phyloP scores from a whole-genome alignment of 768 basidiomycete species.

The Xerocomellus chrysenteron region DNA sequence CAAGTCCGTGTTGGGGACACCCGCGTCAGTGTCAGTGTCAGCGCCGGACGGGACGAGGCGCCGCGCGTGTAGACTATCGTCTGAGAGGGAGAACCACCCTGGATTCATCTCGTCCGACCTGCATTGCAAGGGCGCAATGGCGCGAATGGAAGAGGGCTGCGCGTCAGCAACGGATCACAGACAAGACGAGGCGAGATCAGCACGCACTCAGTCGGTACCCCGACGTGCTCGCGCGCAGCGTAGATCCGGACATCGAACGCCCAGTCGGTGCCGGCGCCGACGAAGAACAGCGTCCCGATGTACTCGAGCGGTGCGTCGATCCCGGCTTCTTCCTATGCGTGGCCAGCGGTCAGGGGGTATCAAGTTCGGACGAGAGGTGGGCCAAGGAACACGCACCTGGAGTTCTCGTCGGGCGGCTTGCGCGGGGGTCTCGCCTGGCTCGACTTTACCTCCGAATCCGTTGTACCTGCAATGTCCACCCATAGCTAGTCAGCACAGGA shows the following conservation, averaged over 20 bases:
- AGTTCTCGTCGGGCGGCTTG: constrained; percentile 80
- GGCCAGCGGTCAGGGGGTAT: background rate
- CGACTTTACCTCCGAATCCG: constrained; percentile 89
- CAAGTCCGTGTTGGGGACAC: constrained; percentile 2
- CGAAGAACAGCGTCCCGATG: constrained; percentile 66
- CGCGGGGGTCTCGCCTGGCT: constrained; percentile 62
- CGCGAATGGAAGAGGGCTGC: too few relatives aligned
- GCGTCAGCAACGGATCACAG: background rate
- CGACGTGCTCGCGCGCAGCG: constrained; percentile 58
- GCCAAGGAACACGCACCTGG: constrained; percentile 38
- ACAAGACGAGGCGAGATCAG: too few relatives aligned
- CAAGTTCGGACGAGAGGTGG: background rate
- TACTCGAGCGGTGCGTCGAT: constrained; percentile 63
- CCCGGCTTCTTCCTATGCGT: constrained; percentile 76
- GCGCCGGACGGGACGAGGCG: background rate
- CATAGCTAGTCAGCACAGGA: background rate
- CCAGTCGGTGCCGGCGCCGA: constrained; percentile 49
- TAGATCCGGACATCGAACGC: constrained; percentile 76
- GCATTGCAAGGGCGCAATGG: background rate
- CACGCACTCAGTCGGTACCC: constrained; percentile 64
- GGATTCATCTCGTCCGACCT: constrained; percentile 91
- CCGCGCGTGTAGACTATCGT: constrained; percentile 19
- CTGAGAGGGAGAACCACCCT: constrained; percentile 61
- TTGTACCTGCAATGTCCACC: constrained; percentile 56
- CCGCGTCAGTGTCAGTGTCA: background rate